Percentiles rank a stretch among this genome's conserved stretches.
phyloP scores from a whole-genome alignment of 192 early-diverging fungal genomes.

The Anaeromyces robustus region DNA sequence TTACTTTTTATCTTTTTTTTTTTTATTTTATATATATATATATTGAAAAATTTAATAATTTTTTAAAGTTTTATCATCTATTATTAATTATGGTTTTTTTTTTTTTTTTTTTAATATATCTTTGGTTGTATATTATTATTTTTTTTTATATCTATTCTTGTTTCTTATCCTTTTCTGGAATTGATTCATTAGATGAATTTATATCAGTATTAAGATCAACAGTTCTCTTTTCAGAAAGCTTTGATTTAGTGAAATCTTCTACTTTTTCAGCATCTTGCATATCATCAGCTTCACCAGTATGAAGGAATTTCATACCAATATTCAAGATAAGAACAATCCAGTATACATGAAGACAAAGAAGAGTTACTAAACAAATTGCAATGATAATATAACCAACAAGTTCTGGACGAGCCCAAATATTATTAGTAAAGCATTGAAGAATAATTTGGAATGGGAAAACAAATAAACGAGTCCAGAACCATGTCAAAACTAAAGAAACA shows the following conservation, averaged over 20 bases:
- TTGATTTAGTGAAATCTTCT: background rate
- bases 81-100: too few relatives aligned
- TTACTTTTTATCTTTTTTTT: too few relatives aligned
- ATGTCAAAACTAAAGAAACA: background rate
- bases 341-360: background rate
- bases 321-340: background rate
- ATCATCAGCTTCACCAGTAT: background rate
- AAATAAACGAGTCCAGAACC: background rate
- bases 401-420: background rate
- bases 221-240: background rate
- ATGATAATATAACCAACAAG: background rate
- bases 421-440: background rate
- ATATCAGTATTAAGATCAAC: background rate
- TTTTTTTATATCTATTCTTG: too few relatives aligned
- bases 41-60: too few relatives aligned
- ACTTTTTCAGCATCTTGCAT: background rate
- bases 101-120: too few relatives aligned
- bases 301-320: background rate
- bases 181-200: too few relatives aligned
- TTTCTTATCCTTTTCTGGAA: too few relatives aligned
- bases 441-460: background rate
- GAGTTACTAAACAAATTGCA: background rate
- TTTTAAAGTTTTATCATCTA: too few relatives aligned
- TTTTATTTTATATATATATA: too few relatives aligned
- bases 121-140: too few relatives aligned